phyloP scores from a whole-genome alignment of 192 early-diverging fungal species.

The Chytriomyces sp. region DNA sequence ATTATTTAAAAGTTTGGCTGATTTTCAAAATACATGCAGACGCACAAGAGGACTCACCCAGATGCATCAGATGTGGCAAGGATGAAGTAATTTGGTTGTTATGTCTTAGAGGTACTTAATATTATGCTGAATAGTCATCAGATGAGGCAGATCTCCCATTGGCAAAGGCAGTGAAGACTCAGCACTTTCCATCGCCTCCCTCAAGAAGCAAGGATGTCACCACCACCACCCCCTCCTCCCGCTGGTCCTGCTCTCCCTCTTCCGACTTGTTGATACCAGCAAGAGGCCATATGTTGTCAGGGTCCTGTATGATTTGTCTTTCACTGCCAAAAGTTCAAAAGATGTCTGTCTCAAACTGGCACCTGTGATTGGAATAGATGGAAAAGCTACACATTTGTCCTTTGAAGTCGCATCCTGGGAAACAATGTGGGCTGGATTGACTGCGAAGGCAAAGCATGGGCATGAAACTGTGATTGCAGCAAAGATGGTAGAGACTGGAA shows the following conservation, averaged over 20 bases:
- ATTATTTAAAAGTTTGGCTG: background rate
- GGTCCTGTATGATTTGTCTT: background rate
- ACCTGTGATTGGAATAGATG: background rate
- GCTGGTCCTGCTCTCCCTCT: conserved; percentile 1
- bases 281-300: background rate
- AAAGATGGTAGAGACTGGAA: background rate
- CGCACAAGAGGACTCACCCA: too few relatives aligned
- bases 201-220: background rate
- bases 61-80: background rate
- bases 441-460: background rate
- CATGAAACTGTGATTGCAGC: background rate
- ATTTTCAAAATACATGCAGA: background rate
- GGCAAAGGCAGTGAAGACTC: background rate
- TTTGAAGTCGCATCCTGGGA: background rate
- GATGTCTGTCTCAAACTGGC: background rate
- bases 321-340: background rate
- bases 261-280: background rate
- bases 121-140: background rate
- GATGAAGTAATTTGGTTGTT: background rate
- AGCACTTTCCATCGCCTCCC: background rate
- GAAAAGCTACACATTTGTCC: background rate
- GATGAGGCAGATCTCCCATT: background rate
- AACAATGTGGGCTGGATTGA: background rate
- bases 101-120: background rate
- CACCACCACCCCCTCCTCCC: background rate